Evolutionary conservation across 805 yeast genomes (phyloP).

Genomic region (Pichia heedii): DNA sequence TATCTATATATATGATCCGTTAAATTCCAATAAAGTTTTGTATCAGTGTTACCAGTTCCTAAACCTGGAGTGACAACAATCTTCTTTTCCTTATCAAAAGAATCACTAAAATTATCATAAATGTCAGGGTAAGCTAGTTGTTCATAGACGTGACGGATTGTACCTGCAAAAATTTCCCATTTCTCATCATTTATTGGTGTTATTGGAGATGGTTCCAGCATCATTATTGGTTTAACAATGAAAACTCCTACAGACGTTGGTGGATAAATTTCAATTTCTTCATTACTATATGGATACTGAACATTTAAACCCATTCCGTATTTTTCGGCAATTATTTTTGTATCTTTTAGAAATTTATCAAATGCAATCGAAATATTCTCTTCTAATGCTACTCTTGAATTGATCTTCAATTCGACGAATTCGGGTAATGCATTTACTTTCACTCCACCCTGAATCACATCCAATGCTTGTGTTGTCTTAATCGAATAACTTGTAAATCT

Average conservation of each 20-base stretch:
- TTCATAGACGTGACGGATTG: slow-evolving; percentile 38
- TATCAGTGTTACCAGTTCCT: slow-evolving; percentile 66
- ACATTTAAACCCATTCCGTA: slow-evolving; percentile 26
- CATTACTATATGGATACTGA: slow-evolving; percentile 4
- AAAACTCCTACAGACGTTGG: slow-evolving; percentile 17
- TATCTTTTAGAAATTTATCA: slow-evolving; percentile 26
- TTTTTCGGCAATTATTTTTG: slow-evolving; percentile 27
- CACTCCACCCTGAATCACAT: slow-evolving; percentile 39
- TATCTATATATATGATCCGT: slow-evolving; percentile 53
- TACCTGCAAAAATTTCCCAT: slow-evolving; percentile 37
- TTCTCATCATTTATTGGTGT: slow-evolving; percentile 45
- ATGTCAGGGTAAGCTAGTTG: slow-evolving; percentile 31
- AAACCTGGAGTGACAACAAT: slow-evolving; percentile 48
- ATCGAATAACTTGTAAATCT: slow-evolving; percentile 29
- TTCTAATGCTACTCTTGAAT: slow-evolving; percentile 40
- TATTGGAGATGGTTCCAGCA: slow-evolving; percentile 41
- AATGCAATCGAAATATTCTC: slow-evolving; percentile 28
- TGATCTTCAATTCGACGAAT: slow-evolving; percentile 33
- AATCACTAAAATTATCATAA: slow-evolving; percentile 11
- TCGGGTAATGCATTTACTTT: slow-evolving; percentile 45
- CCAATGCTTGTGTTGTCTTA: slow-evolving; percentile 41
- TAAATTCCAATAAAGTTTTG: slow-evolving; percentile 53
- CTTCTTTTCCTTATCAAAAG: slow-evolving; percentile 8
- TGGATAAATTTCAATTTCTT: slow-evolving; percentile 22
- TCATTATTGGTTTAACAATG: slow-evolving; percentile 11